Percentiles rank a stretch among this genome's conserved stretches.
Conservation (phyloP, 768 basidiomycete genomes). For the Sutorius australiensis region DNA sequence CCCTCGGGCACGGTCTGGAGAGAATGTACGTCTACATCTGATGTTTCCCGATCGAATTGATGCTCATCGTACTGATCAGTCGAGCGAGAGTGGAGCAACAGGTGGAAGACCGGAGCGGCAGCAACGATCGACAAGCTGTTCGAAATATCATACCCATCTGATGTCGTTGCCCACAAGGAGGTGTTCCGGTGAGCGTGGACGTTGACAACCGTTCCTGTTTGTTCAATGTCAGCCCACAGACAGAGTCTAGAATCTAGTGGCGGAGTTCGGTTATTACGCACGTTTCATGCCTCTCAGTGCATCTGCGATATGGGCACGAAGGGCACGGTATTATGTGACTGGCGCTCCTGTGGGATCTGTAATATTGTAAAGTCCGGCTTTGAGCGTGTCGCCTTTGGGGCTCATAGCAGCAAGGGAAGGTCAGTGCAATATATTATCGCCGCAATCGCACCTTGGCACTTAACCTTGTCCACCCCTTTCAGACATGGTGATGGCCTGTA, state of each 20-base stretch:
- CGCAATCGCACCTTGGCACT: not conserved
- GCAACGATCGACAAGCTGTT: conserved; percentile 55
- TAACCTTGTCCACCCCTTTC: conserved; percentile 1
- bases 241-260: conserved; percentile 35
- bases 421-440: conserved; percentile 24
- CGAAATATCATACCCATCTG: conserved; percentile 39
- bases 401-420: conserved; percentile 51
- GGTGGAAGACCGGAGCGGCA: conserved; percentile 29
- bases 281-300: conserved; percentile 62
- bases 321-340: conserved; percentile 47
- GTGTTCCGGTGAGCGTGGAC: conserved; percentile 41
- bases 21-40: conserved; percentile 46
- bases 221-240: conserved; percentile 10
- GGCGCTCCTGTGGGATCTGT: conserved; percentile 65
- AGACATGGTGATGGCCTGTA: conserved; percentile 65
- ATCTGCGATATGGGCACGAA: conserved; percentile 66
- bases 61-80: conserved; percentile 39
- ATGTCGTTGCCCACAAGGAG: conserved; percentile 38
- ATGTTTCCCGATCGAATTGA: conserved; percentile 16
- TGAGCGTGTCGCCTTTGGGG: conserved; percentile 54
- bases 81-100: conserved; percentile 48
- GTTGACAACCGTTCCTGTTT: not conserved
- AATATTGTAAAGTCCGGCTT: conserved; percentile 56
- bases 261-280: conserved; percentile 46
- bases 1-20: conserved; percentile 46